Base-by-base conservation (phyloP, 345 rosid species). In the Salix udensis region DNA sequence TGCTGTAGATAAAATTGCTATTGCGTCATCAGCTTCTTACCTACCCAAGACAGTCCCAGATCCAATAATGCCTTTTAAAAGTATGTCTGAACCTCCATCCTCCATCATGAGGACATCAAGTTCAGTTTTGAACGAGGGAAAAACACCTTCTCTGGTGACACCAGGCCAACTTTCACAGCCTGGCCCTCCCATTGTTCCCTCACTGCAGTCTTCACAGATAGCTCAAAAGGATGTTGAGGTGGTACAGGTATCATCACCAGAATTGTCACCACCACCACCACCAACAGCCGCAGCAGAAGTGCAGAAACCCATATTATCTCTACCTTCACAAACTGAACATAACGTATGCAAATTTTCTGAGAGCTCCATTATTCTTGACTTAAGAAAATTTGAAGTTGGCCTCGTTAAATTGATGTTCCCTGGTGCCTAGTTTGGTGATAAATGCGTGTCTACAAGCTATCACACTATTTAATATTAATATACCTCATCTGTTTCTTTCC, bases 151-250 rank as follows among this genome's bases (percentile, higher is more conserved):
- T 37, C 74, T 85, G 72, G 81, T 85, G 23, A 85, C 85, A 37
- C 88, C 85, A 1, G 88, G 84, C 44, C 84, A 85, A 58, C 77
- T 85, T 34, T 65, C 80, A 62, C 85, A 80, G 74, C 70, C 84
- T 78, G 85, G 75, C 53, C 65, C 70, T 62, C 34, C 79, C 6
- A 36, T 74, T 48, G 71, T 76, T 40, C 68, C 80, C 26, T 65
- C 73, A 30, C 68, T 68, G 36, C 70, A 77, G 72, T 50, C 84
- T 82, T 69, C 78, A 60, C 84, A 82, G 66, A 28, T 74, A 75
- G 68, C 80, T 66, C 85, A 77, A 46, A 85, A 78, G 75, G 80
- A 82, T 70, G 82, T 82, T 34, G 78, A 85, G 74, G 82, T 75
- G 58, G 82, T 85, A 40, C 78, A 73, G 34, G 34, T 73, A 39